These are phyloP conservation scores for Mesembryanthemum crystallinum DNA, from an alignment of 148 eudicot genomes.

Conservation along the genomic window DNA sequence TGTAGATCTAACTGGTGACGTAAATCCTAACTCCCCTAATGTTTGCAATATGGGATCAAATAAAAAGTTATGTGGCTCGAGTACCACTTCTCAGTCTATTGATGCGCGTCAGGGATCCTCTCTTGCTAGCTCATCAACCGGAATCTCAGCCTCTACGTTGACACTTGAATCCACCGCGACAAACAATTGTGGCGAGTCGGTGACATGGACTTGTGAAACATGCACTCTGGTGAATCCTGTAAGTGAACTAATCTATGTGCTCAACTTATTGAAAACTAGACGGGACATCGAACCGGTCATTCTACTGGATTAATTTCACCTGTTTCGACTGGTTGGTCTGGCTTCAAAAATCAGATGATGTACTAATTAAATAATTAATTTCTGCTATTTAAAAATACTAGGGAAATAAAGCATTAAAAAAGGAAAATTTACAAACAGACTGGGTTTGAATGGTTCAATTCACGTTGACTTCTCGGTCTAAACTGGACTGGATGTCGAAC, in stretches of 20 bases:
- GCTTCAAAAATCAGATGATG: too few relatives aligned
- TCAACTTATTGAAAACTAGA: too few relatives aligned
- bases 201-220: slow-evolving; percentile 61
- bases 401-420: too few relatives aligned
- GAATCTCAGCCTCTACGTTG: slow-evolving; percentile 34
- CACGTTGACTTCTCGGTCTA: too few relatives aligned
- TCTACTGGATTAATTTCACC: too few relatives aligned
- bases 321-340: too few relatives aligned
- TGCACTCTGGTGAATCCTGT: slow-evolving; percentile 94
- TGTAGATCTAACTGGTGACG: slow-evolving; percentile 22
- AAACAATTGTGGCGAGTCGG: slow-evolving; percentile 22
- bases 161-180: neutral
- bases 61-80: slow-evolving; percentile 26
- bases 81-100: slow-evolving; percentile 21
- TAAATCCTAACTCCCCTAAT: slow-evolving; percentile 6
- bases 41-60: slow-evolving; percentile 3
- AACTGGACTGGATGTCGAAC: too few relatives aligned
- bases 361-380: too few relatives aligned
- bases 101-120: slow-evolving; percentile 16
- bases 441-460: too few relatives aligned
- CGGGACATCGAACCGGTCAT: too few relatives aligned
- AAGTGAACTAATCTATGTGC: slow-evolving; percentile 29
- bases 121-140: slow-evolving; percentile 16
- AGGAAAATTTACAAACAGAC: too few relatives aligned
- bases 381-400: too few relatives aligned